A percentile compares a stretch with the other conserved stretches of the same genome.
Evolutionary conservation across 208 protist species (phyloP).

Genomic region (Leishmania braziliensis): DNA sequence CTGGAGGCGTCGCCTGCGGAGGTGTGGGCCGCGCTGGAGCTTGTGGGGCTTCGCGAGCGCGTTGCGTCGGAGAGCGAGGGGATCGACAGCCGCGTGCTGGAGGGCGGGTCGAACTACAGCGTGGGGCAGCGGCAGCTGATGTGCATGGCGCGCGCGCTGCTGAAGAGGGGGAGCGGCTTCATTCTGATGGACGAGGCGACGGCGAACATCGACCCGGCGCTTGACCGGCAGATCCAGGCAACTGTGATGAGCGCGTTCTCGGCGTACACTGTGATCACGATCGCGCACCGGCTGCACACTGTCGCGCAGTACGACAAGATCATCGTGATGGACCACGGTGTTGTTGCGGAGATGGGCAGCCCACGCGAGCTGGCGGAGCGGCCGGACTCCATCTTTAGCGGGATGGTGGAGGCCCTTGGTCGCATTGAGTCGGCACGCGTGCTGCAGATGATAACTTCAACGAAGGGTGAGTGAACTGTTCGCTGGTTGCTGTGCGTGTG

Average conservation of each 20-base stretch:
- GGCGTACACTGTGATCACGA: slow-evolving; percentile 80
- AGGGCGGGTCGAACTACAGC: slow-evolving; percentile 70
- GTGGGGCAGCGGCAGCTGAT: slow-evolving; percentile 80
- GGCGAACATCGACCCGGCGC: slow-evolving; percentile 70
- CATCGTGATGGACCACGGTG: slow-evolving; percentile 77
- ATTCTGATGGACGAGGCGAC: slow-evolving; percentile 89
- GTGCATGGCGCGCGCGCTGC: slow-evolving; percentile 72
- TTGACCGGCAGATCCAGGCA: slow-evolving; percentile 65
- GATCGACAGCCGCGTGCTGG: neutral
- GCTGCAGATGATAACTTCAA: too few relatives aligned
- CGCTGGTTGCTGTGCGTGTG: too few relatives aligned
- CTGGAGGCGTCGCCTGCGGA: slow-evolving; percentile 28
- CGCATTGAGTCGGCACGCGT: too few relatives aligned
- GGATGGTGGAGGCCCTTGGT: slow-evolving; percentile 48
- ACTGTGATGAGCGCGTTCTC: slow-evolving; percentile 59
- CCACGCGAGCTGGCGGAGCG: slow-evolving; percentile 48
- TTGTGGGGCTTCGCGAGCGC: slow-evolving; percentile 49
- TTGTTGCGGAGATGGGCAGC: slow-evolving; percentile 55
- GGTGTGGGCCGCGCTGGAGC: slow-evolving; percentile 53
- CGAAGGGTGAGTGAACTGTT: too few relatives aligned
- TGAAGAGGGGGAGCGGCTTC: slow-evolving; percentile 55
- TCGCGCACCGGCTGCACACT: slow-evolving; percentile 81
- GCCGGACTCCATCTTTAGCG: slow-evolving; percentile 33
- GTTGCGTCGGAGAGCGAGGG: slow-evolving; percentile 32
- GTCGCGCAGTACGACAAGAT: slow-evolving; percentile 78